Percentiles rank a stretch among this genome's conserved stretches.
These are phyloP conservation scores for Hypomontagnella monticulosa DNA, from an alignment of 495 filamentous ascomycete genomes.

Conservation along the genomic window DNA sequence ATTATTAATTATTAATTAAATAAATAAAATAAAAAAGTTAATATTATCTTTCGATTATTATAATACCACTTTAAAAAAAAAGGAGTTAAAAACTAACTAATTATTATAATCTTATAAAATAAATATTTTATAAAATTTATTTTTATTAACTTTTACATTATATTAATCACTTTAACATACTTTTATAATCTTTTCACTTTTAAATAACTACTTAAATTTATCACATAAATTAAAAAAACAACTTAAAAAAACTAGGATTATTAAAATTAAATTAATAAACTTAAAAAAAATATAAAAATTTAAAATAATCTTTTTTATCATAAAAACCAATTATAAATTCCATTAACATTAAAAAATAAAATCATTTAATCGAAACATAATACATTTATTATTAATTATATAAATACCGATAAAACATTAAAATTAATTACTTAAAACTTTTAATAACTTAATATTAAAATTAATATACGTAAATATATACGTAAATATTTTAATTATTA, in stretches of 20 bases:
- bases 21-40: background rate
- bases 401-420: background rate
- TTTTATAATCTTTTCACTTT: background rate
- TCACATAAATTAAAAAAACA: background rate
- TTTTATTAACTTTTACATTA: no score
- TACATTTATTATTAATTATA: background rate
- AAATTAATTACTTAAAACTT: background rate
- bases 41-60: background rate
- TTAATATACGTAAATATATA: background rate
- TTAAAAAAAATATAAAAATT: no score
- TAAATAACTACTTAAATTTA: no score
- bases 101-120: background rate
- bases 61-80: background rate
- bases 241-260: no score
- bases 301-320: background rate
- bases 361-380: background rate
- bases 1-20: background rate
- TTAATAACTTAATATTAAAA: background rate
- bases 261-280: no score
- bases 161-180: background rate
- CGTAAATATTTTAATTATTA: background rate
- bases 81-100: background rate
- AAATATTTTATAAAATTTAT: background rate
- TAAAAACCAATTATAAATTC: background rate
- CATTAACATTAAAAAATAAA: background rate